phyloP scores from a whole-genome alignment of 2,329 filamentous ascomycete genomes.

The Bimuria novae-zelandiae region DNA sequence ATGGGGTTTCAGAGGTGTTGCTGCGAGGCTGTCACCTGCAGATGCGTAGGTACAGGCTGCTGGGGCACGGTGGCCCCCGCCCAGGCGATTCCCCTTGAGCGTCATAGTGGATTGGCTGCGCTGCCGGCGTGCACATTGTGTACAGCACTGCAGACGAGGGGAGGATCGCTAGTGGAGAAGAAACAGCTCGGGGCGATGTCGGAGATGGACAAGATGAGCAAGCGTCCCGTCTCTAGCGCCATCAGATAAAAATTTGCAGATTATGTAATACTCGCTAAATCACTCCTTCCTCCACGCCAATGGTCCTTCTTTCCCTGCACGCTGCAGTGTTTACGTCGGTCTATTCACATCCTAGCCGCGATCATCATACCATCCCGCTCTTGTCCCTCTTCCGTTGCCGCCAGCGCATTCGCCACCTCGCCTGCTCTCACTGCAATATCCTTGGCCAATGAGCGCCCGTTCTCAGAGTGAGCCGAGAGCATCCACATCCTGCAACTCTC shows the following conservation, averaged over 20 bases:
- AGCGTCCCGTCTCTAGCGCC: constrained; percentile 12
- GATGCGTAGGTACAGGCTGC: constrained; percentile 21
- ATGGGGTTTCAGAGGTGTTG: constrained; percentile 19
- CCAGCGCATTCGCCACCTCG: constrained; percentile 35
- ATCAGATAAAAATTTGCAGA: constrained; percentile 41
- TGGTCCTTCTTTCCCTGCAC: not conserved
- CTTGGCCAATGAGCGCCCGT: constrained; percentile 42
- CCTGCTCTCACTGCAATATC: constrained; percentile 41
- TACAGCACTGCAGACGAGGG: constrained; percentile 15
- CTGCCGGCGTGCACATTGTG: constrained; percentile 18
- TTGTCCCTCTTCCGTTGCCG: constrained; percentile 19
- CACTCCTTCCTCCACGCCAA: not conserved
- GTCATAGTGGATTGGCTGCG: constrained; percentile 22
- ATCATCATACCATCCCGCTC: constrained; percentile 25
- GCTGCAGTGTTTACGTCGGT: constrained; percentile 7
- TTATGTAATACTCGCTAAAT: constrained; percentile 16
- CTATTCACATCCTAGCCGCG: constrained; percentile 36
- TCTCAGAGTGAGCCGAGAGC: constrained; percentile 38
- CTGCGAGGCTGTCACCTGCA: constrained; percentile 23
- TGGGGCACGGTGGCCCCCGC: constrained; percentile 24
- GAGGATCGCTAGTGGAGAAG: constrained; percentile 14
- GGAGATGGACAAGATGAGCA: constrained; percentile 16
- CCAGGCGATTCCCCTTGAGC: constrained; percentile 29
- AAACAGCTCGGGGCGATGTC: constrained; percentile 23
- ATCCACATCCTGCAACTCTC: constrained; percentile 39